Conservation (phyloP, 768 basidiomycete genomes). For the Galerina sulciceps region DNA sequence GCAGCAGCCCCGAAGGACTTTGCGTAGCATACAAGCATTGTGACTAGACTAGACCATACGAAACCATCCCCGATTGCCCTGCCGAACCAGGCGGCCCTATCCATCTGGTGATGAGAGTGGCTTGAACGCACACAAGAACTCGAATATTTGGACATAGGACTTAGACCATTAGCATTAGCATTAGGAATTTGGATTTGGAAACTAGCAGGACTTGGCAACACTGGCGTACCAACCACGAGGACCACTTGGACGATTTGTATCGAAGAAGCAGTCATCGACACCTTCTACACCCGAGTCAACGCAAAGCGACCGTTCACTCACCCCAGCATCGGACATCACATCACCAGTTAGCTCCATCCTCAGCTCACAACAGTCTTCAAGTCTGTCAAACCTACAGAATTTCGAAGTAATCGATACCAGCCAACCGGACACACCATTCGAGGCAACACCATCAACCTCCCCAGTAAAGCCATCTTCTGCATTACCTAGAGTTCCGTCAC, state of each 20-base stretch:
- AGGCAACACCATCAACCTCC: not conserved
- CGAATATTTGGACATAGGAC: not conserved
- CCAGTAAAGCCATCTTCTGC: not conserved
- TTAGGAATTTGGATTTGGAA: not conserved
- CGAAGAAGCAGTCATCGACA: too few relatives aligned
- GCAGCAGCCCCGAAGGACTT: not conserved
- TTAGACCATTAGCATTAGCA: not conserved
- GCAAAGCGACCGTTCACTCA: too few relatives aligned
- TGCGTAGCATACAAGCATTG: too few relatives aligned
- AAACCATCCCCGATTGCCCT: too few relatives aligned
- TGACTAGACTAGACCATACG: too few relatives aligned
- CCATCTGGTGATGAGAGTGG: conserved; percentile 1
- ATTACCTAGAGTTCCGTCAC: not conserved
- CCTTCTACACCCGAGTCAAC: too few relatives aligned
- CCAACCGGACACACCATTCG: not conserved
- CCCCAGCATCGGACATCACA: not conserved
- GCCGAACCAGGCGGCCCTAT: too few relatives aligned
- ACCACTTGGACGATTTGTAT: too few relatives aligned
- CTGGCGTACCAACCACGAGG: too few relatives aligned
- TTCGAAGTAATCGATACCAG: not conserved
- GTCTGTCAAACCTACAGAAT: not conserved
- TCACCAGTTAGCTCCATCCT: not conserved
- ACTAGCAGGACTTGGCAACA: too few relatives aligned
- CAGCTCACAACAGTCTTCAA: not conserved
- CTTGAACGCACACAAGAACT: not conserved